phyloP scores from a whole-genome alignment of 768 basidiomycete species.

The Hydnum rufescens region DNA sequence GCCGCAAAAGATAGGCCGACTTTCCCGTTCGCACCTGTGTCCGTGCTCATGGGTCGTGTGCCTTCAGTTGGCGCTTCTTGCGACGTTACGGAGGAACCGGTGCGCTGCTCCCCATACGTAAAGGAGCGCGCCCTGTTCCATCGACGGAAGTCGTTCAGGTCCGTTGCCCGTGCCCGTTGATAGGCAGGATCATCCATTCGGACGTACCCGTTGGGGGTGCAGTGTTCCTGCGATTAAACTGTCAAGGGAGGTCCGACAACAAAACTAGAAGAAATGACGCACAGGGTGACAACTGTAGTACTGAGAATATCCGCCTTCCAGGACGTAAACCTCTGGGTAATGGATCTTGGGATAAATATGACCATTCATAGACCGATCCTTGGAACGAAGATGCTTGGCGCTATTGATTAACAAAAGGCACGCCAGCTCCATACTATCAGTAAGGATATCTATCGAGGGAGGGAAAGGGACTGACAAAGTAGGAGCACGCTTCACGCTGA shows the following conservation, averaged over 20 bases:
- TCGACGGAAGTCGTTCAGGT: constrained; percentile 82
- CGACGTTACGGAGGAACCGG: constrained; percentile 22
- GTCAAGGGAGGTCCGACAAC: background rate
- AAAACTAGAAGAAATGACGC: constrained; percentile 9
- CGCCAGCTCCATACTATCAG: background rate
- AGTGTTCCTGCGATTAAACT: constrained; percentile 25
- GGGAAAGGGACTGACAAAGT: constrained; percentile 53
- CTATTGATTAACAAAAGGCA: constrained; percentile 23
- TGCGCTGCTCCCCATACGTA: constrained; percentile 59
- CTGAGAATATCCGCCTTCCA: constrained; percentile 87
- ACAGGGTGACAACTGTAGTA: constrained; percentile 53
- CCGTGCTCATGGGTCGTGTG: constrained; percentile 37
- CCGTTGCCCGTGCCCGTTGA: constrained; percentile 58
- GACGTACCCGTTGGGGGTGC: constrained; percentile 68
- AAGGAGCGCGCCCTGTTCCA: constrained; percentile 84
- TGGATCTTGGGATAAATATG: constrained; percentile 80
- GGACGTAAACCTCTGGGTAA: constrained; percentile 91
- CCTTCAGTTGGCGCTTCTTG: constrained; percentile 15
- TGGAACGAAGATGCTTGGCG: constrained; percentile 82
- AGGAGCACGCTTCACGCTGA: constrained; percentile 85
- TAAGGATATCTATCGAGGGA: background rate
- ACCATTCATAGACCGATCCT: constrained; percentile 76
- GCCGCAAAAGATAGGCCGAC: constrained; percentile 35
- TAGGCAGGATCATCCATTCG: constrained; percentile 90
- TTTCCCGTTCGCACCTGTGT: constrained; percentile 29